These are phyloP conservation scores for Russula dissimulans DNA, from an alignment of 768 basidiomycete species.

Conservation along the genomic window DNA sequence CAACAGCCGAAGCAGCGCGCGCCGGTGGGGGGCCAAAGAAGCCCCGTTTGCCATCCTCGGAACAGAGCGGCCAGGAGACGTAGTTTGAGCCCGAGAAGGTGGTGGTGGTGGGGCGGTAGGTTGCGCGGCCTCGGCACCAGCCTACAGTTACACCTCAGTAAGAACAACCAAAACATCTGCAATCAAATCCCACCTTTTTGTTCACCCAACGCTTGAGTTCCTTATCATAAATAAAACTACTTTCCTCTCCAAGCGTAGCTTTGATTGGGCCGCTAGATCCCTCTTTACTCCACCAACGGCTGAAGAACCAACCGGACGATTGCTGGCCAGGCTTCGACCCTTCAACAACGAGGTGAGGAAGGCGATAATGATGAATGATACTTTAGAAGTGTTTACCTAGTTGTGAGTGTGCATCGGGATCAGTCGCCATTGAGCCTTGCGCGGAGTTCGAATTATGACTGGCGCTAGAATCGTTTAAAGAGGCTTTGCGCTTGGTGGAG, in stretches of 20 bases:
- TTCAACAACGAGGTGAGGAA: not conserved
- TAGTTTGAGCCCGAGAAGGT: slow-evolving; percentile 77
- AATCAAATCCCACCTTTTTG: slow-evolving; percentile 54
- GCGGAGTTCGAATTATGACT: slow-evolving; percentile 23
- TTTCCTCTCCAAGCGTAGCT: slow-evolving; percentile 91
- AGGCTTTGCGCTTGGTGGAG: slow-evolving; percentile 32
- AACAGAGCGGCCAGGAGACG: slow-evolving; percentile 59
- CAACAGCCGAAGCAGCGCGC: slow-evolving; percentile 58
- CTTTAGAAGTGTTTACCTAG: slow-evolving; percentile 22
- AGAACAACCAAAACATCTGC: not conserved
- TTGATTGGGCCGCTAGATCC: slow-evolving; percentile 61
- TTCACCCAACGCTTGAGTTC: slow-evolving; percentile 97
- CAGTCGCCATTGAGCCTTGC: slow-evolving; percentile 4
- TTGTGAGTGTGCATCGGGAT: slow-evolving; percentile 24
- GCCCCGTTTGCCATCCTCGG: slow-evolving; percentile 30
- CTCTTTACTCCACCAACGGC: slow-evolving; percentile 72
- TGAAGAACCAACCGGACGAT: slow-evolving; percentile 68
- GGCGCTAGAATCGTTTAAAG: slow-evolving; percentile 24
- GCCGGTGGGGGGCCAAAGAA: slow-evolving; percentile 32
- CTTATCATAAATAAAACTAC: slow-evolving; percentile 84
- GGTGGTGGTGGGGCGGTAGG: slow-evolving; percentile 56
- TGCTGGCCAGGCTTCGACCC: slow-evolving; percentile 20
- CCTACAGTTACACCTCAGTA: slow-evolving; percentile 31
- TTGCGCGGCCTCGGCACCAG: slow-evolving; percentile 43
- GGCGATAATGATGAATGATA: not conserved